Conservation (phyloP, 2,329 filamentous ascomycete species). For the Pseudocercospora crystallina region DNA sequence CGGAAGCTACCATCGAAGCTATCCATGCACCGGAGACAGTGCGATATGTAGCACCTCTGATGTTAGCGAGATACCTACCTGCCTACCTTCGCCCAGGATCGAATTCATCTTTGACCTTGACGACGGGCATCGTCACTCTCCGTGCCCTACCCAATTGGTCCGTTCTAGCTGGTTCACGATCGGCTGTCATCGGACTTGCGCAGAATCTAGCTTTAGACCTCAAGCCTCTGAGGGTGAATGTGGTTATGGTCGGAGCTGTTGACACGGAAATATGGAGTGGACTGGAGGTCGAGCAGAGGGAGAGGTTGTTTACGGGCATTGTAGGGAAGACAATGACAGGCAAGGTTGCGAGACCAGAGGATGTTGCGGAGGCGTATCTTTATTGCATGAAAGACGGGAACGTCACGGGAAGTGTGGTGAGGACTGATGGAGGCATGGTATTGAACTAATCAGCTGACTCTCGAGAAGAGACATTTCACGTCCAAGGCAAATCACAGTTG, state of each 20-base stretch:
- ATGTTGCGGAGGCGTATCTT: slow-evolving; percentile 46
- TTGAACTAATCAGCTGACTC: slow-evolving; percentile 18
- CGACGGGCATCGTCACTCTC: slow-evolving; percentile 51
- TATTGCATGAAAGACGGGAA: slow-evolving; percentile 46
- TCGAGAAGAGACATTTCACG: neutral
- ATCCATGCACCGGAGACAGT: slow-evolving; percentile 34
- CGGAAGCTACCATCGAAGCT: neutral
- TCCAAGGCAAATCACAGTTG: no score
- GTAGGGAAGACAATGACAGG: slow-evolving; percentile 22
- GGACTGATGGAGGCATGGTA: slow-evolving; percentile 42
- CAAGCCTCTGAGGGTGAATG: slow-evolving; percentile 61
- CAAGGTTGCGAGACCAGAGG: slow-evolving; percentile 36
- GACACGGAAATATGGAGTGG: slow-evolving; percentile 40
- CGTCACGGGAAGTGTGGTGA: slow-evolving; percentile 42
- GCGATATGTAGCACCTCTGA: slow-evolving; percentile 48
- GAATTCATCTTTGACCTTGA: slow-evolving; percentile 55
- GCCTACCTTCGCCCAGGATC: slow-evolving; percentile 43
- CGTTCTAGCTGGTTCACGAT: slow-evolving; percentile 46
- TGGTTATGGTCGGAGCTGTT: slow-evolving; percentile 55
- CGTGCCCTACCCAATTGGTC: slow-evolving; percentile 52
- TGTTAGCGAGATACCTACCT: slow-evolving; percentile 51
- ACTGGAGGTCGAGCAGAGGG: slow-evolving; percentile 21
- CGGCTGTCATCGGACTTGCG: slow-evolving; percentile 52
- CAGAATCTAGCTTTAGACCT: slow-evolving; percentile 60
- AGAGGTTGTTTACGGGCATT: slow-evolving; percentile 16